Percentiles rank a stretch among this genome's conserved stretches.
Evolutionary conservation across 2,329 filamentous ascomycete genomes (phyloP).

Genomic region (Cercospora canescens): DNA sequence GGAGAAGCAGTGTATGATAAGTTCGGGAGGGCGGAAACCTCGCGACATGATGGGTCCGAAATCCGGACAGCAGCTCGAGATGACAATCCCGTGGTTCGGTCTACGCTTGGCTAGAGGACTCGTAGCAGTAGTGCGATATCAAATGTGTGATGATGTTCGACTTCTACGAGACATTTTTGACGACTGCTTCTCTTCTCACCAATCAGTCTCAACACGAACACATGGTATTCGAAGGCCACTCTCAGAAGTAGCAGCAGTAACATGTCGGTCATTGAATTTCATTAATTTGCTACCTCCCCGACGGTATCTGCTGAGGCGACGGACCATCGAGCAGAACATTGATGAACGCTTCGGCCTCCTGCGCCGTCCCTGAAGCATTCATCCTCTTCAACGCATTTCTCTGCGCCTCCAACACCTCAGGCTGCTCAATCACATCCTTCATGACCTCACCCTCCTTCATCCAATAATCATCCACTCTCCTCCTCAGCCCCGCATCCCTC

Average conservation of each 20-base stretch:
- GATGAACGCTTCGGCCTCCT: slow-evolving; percentile 64
- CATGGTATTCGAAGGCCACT: too few species aligned
- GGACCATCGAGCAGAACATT: slow-evolving; percentile 21
- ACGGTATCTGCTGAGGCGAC: neutral
- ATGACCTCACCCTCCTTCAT: slow-evolving; percentile 71
- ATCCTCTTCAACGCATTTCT: slow-evolving; percentile 67
- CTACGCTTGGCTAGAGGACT: neutral
- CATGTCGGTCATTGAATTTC: neutral
- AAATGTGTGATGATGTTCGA: neutral
- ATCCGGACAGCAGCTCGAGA: neutral
- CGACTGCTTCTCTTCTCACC: neutral
- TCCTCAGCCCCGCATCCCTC: slow-evolving; percentile 70
- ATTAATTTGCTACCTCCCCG: neutral
- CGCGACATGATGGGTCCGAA: neutral
- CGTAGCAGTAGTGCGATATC: neutral
- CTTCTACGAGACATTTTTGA: neutral
- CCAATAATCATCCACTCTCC: slow-evolving; percentile 74
- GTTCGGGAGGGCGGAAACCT: neutral
- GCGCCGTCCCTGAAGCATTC: slow-evolving; percentile 61
- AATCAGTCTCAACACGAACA: neutral
- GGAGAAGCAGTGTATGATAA: neutral
- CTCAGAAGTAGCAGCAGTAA: neutral
- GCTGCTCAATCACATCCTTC: slow-evolving; percentile 74
- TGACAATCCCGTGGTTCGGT: neutral
- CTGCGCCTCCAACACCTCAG: slow-evolving; percentile 70